phyloP scores from a whole-genome alignment of 2,329 filamentous ascomycete species.

The Aspergillus sp. region DNA sequence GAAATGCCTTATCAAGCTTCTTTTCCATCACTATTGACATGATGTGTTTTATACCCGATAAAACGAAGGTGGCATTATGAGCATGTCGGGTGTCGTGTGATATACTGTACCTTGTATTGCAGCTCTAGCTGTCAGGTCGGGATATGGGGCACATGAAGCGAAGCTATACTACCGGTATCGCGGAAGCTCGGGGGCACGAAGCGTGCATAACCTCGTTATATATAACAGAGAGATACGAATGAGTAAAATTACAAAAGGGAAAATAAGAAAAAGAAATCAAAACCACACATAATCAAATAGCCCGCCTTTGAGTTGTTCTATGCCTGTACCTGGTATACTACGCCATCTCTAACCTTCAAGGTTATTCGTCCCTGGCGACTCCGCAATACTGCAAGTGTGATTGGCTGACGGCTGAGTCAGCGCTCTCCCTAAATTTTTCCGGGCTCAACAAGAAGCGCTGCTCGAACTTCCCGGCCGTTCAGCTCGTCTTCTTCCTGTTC shows the following conservation, averaged over 20 bases:
- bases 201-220: no score
- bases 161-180: no score
- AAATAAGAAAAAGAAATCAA: no score
- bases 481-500: constrained; percentile 32
- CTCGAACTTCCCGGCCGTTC: constrained; percentile 20
- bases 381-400: constrained; percentile 34
- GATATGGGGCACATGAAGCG: no score
- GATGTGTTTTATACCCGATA: background rate
- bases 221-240: no score
- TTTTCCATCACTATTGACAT: background rate
- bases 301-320: background rate
- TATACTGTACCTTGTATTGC: background rate
- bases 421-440: constrained; percentile 40
- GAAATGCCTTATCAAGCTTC: background rate
- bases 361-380: constrained; percentile 10
- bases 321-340: background rate
- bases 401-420: constrained; percentile 45
- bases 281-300: no score
- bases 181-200: no score
- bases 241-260: no score
- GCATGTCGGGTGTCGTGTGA: background rate
- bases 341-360: background rate
- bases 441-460: constrained; percentile 16
- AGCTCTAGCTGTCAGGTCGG: no score
- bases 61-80: background rate